phyloP scores from a whole-genome alignment of 345 rosid species.

The Eucalyptus sp. region DNA sequence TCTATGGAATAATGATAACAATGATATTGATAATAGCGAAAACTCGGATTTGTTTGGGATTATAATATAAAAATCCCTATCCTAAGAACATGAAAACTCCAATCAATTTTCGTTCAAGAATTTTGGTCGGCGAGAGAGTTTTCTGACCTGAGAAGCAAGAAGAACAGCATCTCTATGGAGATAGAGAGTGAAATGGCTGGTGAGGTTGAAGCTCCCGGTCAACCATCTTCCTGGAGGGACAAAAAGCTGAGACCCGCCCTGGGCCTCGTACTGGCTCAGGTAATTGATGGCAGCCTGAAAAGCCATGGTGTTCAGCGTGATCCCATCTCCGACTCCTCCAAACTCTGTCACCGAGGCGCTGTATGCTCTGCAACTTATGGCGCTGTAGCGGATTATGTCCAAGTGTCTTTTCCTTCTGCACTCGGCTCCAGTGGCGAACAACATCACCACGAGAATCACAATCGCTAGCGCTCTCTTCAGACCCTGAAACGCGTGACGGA shows the following conservation, averaged over 20 bases:
- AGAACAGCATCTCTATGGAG: slow-evolving; percentile 67
- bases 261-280: slow-evolving; percentile 34
- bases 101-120: neutral
- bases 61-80: neutral
- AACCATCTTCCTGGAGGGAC: slow-evolving; percentile 89
- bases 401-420: neutral
- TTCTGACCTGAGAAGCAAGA: slow-evolving; percentile 69
- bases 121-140: neutral
- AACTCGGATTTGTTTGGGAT: neutral
- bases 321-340: slow-evolving; percentile 84
- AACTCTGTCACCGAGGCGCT: slow-evolving; percentile 64
- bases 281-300: slow-evolving; percentile 52
- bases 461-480: neutral
- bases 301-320: slow-evolving; percentile 60
- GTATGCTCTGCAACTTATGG: slow-evolving; percentile 59
- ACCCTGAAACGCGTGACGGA: neutral
- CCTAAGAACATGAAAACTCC: neutral
- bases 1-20: neutral
- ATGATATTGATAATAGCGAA: neutral
- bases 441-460: slow-evolving; percentile 4
- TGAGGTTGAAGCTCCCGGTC: slow-evolving; percentile 81
- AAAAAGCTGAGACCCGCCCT: slow-evolving; percentile 68
- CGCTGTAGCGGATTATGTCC: slow-evolving; percentile 26
- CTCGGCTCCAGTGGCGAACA: slow-evolving; percentile 19
- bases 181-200: slow-evolving; percentile 79